Conservation (phyloP, 768 basidiomycete genomes). For the Dacryopinax spathularia region DNA sequence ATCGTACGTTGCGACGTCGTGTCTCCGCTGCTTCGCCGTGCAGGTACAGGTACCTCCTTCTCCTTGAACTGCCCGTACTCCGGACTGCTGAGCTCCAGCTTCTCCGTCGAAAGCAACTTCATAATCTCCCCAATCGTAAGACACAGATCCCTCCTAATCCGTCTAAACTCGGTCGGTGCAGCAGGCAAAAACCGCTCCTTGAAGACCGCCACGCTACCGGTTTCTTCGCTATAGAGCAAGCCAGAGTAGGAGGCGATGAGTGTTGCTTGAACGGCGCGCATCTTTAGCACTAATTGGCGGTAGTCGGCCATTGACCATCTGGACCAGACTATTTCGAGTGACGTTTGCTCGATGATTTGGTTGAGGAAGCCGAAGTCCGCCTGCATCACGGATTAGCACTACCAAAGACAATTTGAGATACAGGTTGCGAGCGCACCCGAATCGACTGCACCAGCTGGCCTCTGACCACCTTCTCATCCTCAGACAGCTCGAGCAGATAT, state of each 20-base stretch:
- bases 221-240: background rate
- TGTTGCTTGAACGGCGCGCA: background rate
- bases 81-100: background rate
- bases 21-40: too few relatives aligned
- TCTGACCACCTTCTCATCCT: conserved; percentile 18
- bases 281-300: background rate
- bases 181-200: background rate
- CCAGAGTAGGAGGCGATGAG: background rate
- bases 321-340: conserved; percentile 22
- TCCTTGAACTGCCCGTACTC: conserved; percentile 4
- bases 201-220: background rate
- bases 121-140: background rate
- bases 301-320: conserved; percentile 17
- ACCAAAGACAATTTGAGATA: background rate
- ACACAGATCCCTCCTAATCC: background rate
- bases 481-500: conserved; percentile 18
- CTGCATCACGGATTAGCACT: conserved; percentile 9
- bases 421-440: conserved; percentile 9
- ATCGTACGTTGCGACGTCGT: too few relatives aligned
- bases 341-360: conserved; percentile 13
- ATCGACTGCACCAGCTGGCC: conserved; percentile 19
- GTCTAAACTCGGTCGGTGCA: background rate
- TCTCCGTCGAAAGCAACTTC: background rate
- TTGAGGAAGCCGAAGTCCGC: conserved; percentile 21
- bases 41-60: background rate